Base-by-base conservation (phyloP, 345 rosid genomes). In the Eutrema japonicum region DNA sequence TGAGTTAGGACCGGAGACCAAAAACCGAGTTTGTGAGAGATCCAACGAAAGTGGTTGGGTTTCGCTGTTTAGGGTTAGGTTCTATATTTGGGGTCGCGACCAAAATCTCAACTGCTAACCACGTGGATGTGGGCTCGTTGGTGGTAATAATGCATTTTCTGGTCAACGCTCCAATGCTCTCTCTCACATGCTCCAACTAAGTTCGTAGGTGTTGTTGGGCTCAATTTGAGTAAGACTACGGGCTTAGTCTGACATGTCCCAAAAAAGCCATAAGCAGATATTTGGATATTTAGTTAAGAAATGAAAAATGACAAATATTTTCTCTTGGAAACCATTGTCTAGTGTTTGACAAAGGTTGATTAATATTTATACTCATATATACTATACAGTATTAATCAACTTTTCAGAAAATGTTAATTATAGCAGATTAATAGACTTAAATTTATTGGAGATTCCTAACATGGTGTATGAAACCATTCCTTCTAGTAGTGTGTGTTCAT, bases 51-150 rank as follows among this genome's bases (percentile, higher is more conserved):
- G 64, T 54, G 48, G 70, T 73, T 53, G 54, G 64, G 62, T 29
- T 51, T 49, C 48, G 22, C 49, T 58, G 37, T 10, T 50, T 36
- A 32, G 40, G 33, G 32, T 58, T 71, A 64, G 70, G 47, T 35
- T 54, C 22, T 58, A 51, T 12, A 27, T 62, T 51, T 51, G 46
- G 51, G 2, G 35, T 29, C 41, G 47, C 46, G 54, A 72, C 54
- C 70, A 72, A 52, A 52, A 72, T 52, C 53, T 52, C 54, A 63
- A 72, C 60, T 42, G 63, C 63, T 72, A 63, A 62, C 59, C 63
- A 72, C 63, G 46, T 62, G 46, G 53, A 16, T 12, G 43, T 62
- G 53, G 55, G 3, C 10, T 40, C 41, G 53, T 62, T 62, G 8
- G 29, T 26, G 7, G 49, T 63, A 10, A 46, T 70, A 22, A 16